A percentile compares a stretch with the other conserved stretches of the same genome.
Evolutionary conservation across 306 rosid species (phyloP).

Genomic region (Dryas drummondii): DNA sequence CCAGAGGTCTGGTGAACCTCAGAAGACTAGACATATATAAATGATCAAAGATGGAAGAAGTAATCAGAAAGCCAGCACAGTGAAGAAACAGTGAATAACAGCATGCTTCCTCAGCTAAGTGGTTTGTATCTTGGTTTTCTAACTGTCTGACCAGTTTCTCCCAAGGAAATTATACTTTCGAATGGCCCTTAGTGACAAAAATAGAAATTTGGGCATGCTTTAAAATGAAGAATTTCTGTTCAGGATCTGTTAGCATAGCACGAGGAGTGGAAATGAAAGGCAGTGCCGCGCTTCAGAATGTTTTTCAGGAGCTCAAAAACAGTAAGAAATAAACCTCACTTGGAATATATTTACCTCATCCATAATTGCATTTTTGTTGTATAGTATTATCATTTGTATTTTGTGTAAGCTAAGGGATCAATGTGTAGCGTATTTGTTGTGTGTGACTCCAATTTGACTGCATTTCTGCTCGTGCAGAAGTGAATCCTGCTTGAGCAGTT

Average conservation of each 20-base stretch:
- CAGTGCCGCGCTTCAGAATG: background rate
- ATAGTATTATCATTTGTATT: background rate
- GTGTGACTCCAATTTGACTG: too few relatives aligned
- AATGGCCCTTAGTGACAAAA: background rate
- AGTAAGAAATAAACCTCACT: background rate
- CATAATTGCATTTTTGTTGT: background rate
- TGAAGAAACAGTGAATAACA: background rate
- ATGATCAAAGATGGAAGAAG: background rate
- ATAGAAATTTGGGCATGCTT: accelerated
- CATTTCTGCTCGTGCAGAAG: too few relatives aligned
- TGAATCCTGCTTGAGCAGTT: too few relatives aligned
- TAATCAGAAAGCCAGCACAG: background rate
- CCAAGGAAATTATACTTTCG: background rate
- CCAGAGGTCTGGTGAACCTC: background rate
- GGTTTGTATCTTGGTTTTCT: background rate
- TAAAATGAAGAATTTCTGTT: background rate
- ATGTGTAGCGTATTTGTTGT: too few relatives aligned
- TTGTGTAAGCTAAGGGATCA: too few relatives aligned
- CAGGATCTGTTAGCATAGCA: background rate
- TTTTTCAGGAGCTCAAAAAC: background rate
- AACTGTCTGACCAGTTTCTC: background rate
- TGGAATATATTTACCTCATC: background rate
- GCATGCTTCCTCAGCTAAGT: background rate
- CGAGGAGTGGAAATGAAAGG: background rate
- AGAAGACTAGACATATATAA: background rate